Percentiles rank a stretch among this genome's conserved stretches.
These are phyloP conservation scores for Litsea cubeba DNA, from an alignment of 164 flowering plant species.

Conservation along the genomic window DNA sequence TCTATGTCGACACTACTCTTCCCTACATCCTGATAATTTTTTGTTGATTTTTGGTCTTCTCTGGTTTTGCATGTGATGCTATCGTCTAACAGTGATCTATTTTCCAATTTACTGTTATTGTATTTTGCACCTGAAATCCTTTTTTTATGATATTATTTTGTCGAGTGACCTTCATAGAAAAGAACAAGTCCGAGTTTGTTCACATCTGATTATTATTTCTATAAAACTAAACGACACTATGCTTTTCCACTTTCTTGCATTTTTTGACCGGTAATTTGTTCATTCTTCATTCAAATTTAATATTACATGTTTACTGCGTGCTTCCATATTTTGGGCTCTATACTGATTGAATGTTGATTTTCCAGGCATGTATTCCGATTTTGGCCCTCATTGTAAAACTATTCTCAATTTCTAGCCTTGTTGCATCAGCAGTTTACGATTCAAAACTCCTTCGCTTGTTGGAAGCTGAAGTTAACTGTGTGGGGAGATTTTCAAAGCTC, in stretches of 20 bases:
- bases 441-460: slow-evolving; percentile 58
- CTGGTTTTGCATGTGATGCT: neutral
- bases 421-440: slow-evolving; percentile 56
- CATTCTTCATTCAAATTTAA: neutral
- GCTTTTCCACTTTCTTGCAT: neutral
- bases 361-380: slow-evolving; percentile 79
- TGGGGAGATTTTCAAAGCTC: too few species aligned
- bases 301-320: neutral
- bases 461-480: slow-evolving; percentile 73
- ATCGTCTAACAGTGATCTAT: neutral
- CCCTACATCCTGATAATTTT: neutral
- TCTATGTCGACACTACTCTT: neutral
- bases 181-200: neutral
- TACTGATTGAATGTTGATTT: slow-evolving; percentile 5
- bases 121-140: neutral
- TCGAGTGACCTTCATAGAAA: neutral
- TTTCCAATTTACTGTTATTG: neutral
- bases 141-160: neutral
- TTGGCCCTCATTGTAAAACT: slow-evolving; percentile 80
- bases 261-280: neutral
- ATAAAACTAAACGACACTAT: neutral
- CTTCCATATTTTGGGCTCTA: neutral
- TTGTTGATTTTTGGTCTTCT: neutral
- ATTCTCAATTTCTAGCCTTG: slow-evolving; percentile 63
- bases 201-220: too few species aligned